These are phyloP conservation scores for Emergomyces orientalis DNA, from an alignment of 2,329 filamentous ascomycete genomes.

Conservation along the genomic window DNA sequence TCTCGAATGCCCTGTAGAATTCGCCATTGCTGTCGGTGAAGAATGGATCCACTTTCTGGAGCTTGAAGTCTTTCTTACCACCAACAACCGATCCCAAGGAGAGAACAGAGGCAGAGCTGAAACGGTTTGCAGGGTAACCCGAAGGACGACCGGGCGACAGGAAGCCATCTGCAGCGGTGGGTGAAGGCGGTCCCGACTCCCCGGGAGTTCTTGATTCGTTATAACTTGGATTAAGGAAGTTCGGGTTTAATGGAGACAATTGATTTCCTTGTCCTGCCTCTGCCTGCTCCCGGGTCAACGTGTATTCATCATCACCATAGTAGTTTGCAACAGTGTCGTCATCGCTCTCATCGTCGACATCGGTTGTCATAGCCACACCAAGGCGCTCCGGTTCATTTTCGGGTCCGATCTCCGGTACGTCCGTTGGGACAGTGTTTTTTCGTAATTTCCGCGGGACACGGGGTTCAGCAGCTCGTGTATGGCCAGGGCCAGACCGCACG, in stretches of 20 bases:
- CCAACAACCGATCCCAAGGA: slow-evolving; percentile 51
- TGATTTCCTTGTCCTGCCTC: slow-evolving; percentile 22
- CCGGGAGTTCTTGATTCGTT: slow-evolving; percentile 8
- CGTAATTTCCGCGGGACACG: not conserved
- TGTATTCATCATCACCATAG: slow-evolving; percentile 34
- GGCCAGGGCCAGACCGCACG: slow-evolving; percentile 33
- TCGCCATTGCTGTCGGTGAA: slow-evolving; percentile 57
- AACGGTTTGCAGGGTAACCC: slow-evolving; percentile 20
- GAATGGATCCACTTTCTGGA: slow-evolving; percentile 58
- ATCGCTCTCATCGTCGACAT: slow-evolving; percentile 30
- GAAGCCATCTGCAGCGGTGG: not conserved
- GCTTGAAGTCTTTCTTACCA: slow-evolving; percentile 52
- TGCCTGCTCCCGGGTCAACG: slow-evolving; percentile 27
- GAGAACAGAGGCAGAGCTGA: slow-evolving; percentile 40
- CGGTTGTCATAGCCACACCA: slow-evolving; percentile 22
- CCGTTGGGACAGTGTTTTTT: not conserved
- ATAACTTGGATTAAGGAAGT: not conserved
- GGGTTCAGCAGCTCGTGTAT: slow-evolving; percentile 15
- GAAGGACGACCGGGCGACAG: not conserved
- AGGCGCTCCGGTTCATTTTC: slow-evolving; percentile 25
- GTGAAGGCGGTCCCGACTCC: not conserved
- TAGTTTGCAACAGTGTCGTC: slow-evolving; percentile 30
- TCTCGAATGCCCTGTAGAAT: slow-evolving; percentile 51
- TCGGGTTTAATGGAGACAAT: not conserved
- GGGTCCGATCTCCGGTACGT: not conserved